Base-by-base conservation (phyloP, 345 rosid genomes). In the Citrus maxima region DNA sequence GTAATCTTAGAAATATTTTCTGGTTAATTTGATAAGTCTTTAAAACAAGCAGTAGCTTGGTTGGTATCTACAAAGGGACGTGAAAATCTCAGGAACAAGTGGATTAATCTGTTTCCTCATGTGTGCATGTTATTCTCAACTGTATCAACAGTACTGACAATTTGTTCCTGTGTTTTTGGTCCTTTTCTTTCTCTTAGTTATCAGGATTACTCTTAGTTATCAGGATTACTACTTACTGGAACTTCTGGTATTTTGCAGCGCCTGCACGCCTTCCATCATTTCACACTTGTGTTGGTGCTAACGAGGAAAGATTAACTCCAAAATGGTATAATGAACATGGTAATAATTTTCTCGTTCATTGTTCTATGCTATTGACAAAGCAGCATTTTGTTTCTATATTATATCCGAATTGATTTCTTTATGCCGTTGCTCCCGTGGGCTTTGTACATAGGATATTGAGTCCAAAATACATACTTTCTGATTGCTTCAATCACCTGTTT, bases 311-410 rank as follows among this genome's bases (percentile, higher is more conserved):
- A 81, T 84, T 94, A 37, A 91, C 97, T 55, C 91, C 90, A 18
- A 94, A 93, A 81, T 94, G 98, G 98, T 96, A 96, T 84, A 90
- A 91, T 83, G 94, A 93, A 62, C 90, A 89, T 80, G 99, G 99
- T 96, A 90, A 86, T 74, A 25, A 51, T 77, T 72, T 49, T 49
- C 49, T 63, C 7, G 2, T 49, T 37, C 30, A 6, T 37, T 78
- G 22, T 24, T 6, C 32, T 56, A 72, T 27, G 12, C 4, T 34
- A 24, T 42, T 12, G 10, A 13, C 32, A 70, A 24, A 21, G 27
- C 78, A 60, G 55, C 60, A 69, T 66, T 72, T 25, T 19, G 58
- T 40, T 40, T 30, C 34, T 19, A 51, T 25, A 75, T 3, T 13
- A 34, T 42, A 35, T 73, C n/a, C 24, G 10, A 35, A 24, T 38